Conservation (phyloP, 768 basidiomycete genomes). For the Thelephora ganbajun region DNA sequence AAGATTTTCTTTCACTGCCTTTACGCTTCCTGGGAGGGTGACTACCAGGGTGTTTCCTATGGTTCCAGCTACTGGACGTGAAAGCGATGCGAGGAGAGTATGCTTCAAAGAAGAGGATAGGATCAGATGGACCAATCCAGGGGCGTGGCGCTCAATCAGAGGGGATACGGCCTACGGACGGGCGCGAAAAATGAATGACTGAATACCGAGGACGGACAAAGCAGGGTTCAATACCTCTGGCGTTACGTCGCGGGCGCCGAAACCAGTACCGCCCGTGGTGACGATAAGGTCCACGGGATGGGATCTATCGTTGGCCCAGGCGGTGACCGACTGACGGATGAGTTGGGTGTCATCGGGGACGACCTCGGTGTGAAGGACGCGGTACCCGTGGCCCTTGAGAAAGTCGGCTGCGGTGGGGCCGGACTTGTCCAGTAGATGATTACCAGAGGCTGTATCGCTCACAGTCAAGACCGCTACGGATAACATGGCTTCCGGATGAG, state of each 20-base stretch:
- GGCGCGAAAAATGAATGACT: not conserved
- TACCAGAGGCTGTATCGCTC: not conserved
- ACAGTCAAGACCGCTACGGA: not conserved
- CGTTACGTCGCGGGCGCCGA: slow-evolving; percentile 66
- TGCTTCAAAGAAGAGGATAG: slow-evolving; percentile 53
- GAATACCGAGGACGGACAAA: not conserved
- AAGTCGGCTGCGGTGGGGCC: not conserved
- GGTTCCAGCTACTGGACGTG: slow-evolving; percentile 73
- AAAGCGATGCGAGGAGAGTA: slow-evolving; percentile 71
- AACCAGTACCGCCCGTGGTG: slow-evolving; percentile 82
- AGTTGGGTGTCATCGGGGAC: slow-evolving; percentile 51
- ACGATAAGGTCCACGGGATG: slow-evolving; percentile 69
- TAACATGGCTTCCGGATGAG: not conserved
- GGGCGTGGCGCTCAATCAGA: slow-evolving; percentile 49
- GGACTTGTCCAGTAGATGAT: not conserved
- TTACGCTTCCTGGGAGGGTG: slow-evolving; percentile 76
- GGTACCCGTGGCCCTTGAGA: not conserved
- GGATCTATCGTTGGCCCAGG: slow-evolving; percentile 30
- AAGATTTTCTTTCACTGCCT: slow-evolving; percentile 72
- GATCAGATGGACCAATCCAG: slow-evolving; percentile 67
- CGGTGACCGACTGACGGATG: slow-evolving; percentile 35
- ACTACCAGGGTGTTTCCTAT: slow-evolving; percentile 51
- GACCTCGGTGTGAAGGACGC: slow-evolving; percentile 17
- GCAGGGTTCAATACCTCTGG: slow-evolving; percentile 59
- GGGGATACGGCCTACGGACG: slow-evolving; percentile 39